phyloP scores from a whole-genome alignment of 768 basidiomycete genomes.

The Suillus clintonianus region DNA sequence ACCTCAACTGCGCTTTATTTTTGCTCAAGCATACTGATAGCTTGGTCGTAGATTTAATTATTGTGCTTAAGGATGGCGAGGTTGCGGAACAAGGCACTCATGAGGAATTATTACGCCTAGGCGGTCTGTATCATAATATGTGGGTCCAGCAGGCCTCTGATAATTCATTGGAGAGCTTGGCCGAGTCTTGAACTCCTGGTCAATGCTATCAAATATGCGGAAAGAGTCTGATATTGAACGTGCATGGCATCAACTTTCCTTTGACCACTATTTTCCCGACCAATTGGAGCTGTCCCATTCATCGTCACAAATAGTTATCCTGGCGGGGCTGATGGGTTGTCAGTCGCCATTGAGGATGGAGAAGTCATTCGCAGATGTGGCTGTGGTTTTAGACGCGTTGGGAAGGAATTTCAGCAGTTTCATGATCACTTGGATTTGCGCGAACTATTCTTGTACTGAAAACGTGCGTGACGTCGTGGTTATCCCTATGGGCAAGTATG shows the following conservation, averaged over 20 bases:
- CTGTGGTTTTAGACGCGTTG: no score
- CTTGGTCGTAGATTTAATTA: slow-evolving; percentile 71
- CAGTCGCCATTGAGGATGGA: no score
- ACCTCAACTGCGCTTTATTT: slow-evolving; percentile 18
- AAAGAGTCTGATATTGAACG: no score
- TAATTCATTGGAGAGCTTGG: slow-evolving; percentile 16
- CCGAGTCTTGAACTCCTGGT: slow-evolving; percentile 4
- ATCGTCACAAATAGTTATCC: no score
- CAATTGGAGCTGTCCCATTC: no score
- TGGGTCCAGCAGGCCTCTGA: slow-evolving; percentile 72
- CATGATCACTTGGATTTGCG: neutral
- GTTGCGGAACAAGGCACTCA: slow-evolving; percentile 95
- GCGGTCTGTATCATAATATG: slow-evolving; percentile 78
- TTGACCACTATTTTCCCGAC: no score
- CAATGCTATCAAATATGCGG: neutral
- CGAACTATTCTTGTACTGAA: neutral
- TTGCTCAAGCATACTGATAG: neutral
- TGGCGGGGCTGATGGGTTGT: no score
- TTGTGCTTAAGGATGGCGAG: slow-evolving; percentile 88
- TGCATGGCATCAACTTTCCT: no score
- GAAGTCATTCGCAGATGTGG: no score
- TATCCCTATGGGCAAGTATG: neutral
- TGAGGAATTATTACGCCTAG: slow-evolving; percentile 71
- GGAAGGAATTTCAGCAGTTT: no score
- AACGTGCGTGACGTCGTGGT: neutral